Base-by-base conservation (phyloP, 1,139 yeast species). In the Saccharomyces hybrid region DNA sequence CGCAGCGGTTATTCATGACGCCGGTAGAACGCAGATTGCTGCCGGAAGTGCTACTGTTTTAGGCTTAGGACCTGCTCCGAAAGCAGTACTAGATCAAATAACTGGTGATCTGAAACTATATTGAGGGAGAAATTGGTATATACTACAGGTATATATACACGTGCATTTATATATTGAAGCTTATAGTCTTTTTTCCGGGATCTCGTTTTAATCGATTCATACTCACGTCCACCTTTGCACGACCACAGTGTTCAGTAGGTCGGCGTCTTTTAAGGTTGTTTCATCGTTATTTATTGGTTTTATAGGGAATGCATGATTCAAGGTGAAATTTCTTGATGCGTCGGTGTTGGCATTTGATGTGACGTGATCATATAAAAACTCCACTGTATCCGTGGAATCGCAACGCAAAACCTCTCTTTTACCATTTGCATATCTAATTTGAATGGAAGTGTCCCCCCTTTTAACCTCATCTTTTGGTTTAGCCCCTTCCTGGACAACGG, bases 21-120 rank as follows among this genome's bases (percentile, higher is more conserved):
- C 99, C 31, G 99, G 99, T 3, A 79, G 98, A 65, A 95, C 99
- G 0, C 98, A 93, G 69, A 84, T 93, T 51, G 96, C 90, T 9
- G 87, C 97, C 5, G 98, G 98, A 0, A 84, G 95, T 59, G 95
- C 96, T 2, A 93, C 99, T 0, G 98, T 95, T 0, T 74, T 93
- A 28, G 99, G 98, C 0, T 70, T 93, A 32, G 99, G 99, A 0
- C 99, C 99, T 1, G 99, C 97, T 13, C 98, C 98, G 13, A 88
- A 87, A 63, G 67, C 79, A 0, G 82, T 84, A 0, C 71, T 93
- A 55, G 97, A 93, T 68, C 81, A 84, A 65, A 83, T 93, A 53
- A 90, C 98, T 0, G 85, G 88, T 8, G 83, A 78, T 34, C 75
- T 93, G 64, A 88, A 86, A 68, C 74, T 93, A 58, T 89, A 87